Conservation (phyloP, 441 rosid species). For the Mallotus repandus region DNA sequence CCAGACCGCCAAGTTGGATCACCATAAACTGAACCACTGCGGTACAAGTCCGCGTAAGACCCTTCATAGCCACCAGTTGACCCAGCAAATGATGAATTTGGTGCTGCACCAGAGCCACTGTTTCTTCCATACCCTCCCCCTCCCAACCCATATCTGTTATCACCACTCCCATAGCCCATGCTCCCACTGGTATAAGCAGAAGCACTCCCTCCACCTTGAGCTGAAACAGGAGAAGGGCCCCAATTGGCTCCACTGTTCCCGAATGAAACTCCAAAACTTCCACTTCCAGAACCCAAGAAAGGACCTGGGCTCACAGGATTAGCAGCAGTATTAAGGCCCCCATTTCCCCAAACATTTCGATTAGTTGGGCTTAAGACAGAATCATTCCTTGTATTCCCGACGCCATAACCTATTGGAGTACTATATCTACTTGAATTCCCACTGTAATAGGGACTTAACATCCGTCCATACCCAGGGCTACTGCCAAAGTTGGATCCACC, state of each 20-base stretch:
- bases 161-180: conserved; percentile 67
- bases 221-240: conserved; percentile 63
- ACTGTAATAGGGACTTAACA: conserved; percentile 70
- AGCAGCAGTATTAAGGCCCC: conserved; percentile 53
- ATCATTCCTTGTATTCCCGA: conserved; percentile 66
- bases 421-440: conserved; percentile 69
- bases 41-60: conserved; percentile 61
- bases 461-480: conserved; percentile 72
- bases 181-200: conserved; percentile 46
- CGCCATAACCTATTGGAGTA: conserved; percentile 56
- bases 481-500: conserved; percentile 59
- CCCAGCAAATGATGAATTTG: conserved; percentile 61
- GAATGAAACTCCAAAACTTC: conserved; percentile 56
- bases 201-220: conserved; percentile 62
- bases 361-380: conserved; percentile 75
- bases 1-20: conserved; percentile 74
- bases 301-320: conserved; percentile 54
- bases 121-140: conserved; percentile 68
- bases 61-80: conserved; percentile 67
- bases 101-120: conserved; percentile 47
- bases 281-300: conserved; percentile 65
- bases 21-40: conserved; percentile 65
- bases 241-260: conserved; percentile 57
- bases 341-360: conserved; percentile 86
- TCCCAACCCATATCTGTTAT: conserved; percentile 56